Base-by-base conservation (phyloP, 192 early-diverging fungal genomes). In the Linnemannia exigua region DNA sequence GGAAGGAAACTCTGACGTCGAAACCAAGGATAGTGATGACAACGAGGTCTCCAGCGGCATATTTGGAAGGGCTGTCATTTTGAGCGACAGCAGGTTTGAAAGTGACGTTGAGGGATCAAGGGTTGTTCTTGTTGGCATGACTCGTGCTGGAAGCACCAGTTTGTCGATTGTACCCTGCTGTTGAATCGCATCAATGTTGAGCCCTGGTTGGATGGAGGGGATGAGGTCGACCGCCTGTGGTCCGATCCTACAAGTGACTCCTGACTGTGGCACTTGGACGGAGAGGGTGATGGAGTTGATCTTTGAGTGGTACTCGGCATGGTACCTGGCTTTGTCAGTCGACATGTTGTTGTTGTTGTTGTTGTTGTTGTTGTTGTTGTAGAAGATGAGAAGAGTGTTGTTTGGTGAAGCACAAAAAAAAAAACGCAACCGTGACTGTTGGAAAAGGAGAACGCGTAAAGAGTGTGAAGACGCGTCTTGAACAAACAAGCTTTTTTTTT, bases 301-400 rank as follows among this genome's bases (percentile, higher is more conserved):
- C 77, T 86, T 86, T 35, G 84, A 86, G 44, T 86, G 84, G 25
- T 86, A 74, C 41, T 86, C 84, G 16, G 79, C 70, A 77, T 86
- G 46, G 63, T 80, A 86, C 33, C 12, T 19, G 19, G 67, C 47
- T 52, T 47, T 67, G 31, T 63, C 11, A 0, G 58, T 28, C 28
- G 12, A 25, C 58, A 63, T 63, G 11, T 14, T 63, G 41, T 54
- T 63, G 58, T 31, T 15, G 12, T 63, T 63, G 58, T n/a, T 54
- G 20, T 54, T n/a, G n/a, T n/a, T n/a, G n/a, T n/a, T n/a, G n/a
- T n/a, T n/a, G n/a, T n/a, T n/a, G 44, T 46, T 46, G 44, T 8
- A 54, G 52, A 25, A 54, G 22, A 47, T 47, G 11, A 54, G 25
- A 25, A 33, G 58, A 3, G 25, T 14, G 31, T 14, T 63, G 52